Conservation (phyloP, 2,329 filamentous ascomycete genomes). For the Allantophomopsis cytisporea region DNA sequence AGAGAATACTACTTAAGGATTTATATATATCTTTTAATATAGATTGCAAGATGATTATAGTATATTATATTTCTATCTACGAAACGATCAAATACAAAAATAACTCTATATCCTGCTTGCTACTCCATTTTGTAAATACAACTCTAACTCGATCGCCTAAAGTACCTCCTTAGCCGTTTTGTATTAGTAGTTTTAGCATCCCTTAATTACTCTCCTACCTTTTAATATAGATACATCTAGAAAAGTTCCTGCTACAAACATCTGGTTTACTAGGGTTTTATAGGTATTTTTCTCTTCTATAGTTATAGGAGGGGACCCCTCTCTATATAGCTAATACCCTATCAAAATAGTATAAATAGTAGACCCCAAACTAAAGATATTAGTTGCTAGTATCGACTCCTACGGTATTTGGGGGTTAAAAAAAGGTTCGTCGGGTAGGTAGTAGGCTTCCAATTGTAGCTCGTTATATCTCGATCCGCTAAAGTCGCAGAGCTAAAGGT, state of each 20-base stretch:
- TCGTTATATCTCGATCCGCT: slow-evolving; percentile 18
- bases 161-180: too few species aligned
- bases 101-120: too few species aligned
- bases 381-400: slow-evolving; percentile 6
- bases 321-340: slow-evolving; percentile 9
- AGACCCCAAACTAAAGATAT: slow-evolving; percentile 13
- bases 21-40: too few species aligned
- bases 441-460: slow-evolving; percentile 13
- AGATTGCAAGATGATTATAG: too few species aligned
- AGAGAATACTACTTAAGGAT: too few species aligned
- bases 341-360: slow-evolving; percentile 12
- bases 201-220: slow-evolving; percentile 3
- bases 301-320: slow-evolving; percentile 1
- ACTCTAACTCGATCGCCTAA: too few species aligned
- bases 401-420: slow-evolving; percentile 8
- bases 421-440: slow-evolving; percentile 16
- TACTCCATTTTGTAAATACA: too few species aligned
- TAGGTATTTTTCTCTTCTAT: slow-evolving; percentile 3
- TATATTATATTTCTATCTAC: too few species aligned
- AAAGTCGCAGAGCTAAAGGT: slow-evolving; percentile 20
- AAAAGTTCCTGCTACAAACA: slow-evolving; percentile 2
- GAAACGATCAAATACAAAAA: too few species aligned
- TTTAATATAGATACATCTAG: slow-evolving; percentile 2
- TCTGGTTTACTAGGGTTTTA: slow-evolving; percentile 3
- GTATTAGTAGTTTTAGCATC: slow-evolving; percentile 4